Evolutionary conservation across 306 rosid genomes (phyloP).

Genomic region (Leucaena leucocephala): DNA sequence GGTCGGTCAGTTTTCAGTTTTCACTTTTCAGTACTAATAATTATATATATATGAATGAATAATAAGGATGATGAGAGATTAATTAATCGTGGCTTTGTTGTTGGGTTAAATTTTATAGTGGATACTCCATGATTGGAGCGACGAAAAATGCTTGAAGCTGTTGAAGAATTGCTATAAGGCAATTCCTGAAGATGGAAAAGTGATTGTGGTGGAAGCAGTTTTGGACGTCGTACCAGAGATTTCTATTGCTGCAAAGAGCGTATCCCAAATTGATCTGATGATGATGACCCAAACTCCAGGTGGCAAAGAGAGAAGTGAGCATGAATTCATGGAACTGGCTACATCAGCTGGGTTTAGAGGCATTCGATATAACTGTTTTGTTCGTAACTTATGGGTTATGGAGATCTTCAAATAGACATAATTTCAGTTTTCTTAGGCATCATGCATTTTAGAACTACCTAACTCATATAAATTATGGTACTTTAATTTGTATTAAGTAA

Average conservation of each 20-base stretch:
- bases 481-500: no score
- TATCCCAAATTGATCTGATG: background rate
- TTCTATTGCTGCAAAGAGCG: background rate
- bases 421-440: no score
- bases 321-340: conserved; percentile 33
- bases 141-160: background rate
- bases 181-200: conserved; percentile 32
- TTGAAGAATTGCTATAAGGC: conserved; percentile 26
- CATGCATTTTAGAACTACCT: no score
- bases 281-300: conserved; percentile 32
- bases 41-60: no score
- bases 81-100: background rate
- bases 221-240: background rate
- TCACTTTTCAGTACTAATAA: no score
- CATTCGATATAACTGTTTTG: conserved; percentile 15
- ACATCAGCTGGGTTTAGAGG: conserved; percentile 25
- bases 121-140: conserved; percentile 28
- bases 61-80: no score
- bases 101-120: conserved; percentile 24
- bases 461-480: no score
- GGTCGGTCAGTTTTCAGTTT: no score
- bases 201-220: conserved; percentile 18
- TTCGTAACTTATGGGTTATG: conserved; percentile 25
- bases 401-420: conserved; percentile 27
- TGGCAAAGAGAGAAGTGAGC: conserved; percentile 29